phyloP scores from a whole-genome alignment of 2,329 filamentous ascomycete species.

The Apiospora rasikravindrae region DNA sequence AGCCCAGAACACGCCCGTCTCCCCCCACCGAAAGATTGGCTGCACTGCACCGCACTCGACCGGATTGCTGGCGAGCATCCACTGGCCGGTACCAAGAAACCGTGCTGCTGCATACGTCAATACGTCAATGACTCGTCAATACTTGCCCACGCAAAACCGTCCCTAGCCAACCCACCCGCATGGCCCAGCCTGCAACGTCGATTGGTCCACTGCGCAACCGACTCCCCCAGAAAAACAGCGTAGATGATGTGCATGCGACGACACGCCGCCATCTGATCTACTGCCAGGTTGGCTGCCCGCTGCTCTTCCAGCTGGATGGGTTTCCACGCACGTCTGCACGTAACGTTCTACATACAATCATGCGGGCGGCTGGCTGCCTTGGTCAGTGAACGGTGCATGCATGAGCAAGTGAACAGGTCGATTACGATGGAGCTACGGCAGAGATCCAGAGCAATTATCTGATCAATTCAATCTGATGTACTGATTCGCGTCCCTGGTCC shows the following conservation, averaged over 20 bases:
- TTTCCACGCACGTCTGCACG: not conserved
- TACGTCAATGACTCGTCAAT: not conserved
- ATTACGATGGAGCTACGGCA: no score
- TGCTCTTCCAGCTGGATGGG: not conserved
- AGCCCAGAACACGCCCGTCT: not conserved
- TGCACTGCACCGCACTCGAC: no score
- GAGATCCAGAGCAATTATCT: no score
- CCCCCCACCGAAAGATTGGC: no score
- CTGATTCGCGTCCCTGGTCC: no score
- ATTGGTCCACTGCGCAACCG: not conserved
- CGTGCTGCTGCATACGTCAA: not conserved
- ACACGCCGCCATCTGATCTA: constrained; percentile 3
- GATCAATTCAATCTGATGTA: not conserved
- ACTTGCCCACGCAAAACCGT: not conserved
- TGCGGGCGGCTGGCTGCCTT: not conserved
- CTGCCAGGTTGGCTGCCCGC: constrained; percentile 4
- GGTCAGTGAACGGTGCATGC: no score
- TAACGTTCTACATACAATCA: no score
- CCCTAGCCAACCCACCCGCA: not conserved
- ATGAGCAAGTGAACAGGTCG: not conserved
- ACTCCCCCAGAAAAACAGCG: not conserved
- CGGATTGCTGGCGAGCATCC: no score
- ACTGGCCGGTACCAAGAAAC: not conserved
- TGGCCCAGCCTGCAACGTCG: not conserved
- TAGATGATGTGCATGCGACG: not conserved